Evolutionary conservation across 2,329 filamentous ascomycete genomes (phyloP), one percentile per base, ranked within the genome.

Genomic region (Aspergillus arachidicola): DNA sequence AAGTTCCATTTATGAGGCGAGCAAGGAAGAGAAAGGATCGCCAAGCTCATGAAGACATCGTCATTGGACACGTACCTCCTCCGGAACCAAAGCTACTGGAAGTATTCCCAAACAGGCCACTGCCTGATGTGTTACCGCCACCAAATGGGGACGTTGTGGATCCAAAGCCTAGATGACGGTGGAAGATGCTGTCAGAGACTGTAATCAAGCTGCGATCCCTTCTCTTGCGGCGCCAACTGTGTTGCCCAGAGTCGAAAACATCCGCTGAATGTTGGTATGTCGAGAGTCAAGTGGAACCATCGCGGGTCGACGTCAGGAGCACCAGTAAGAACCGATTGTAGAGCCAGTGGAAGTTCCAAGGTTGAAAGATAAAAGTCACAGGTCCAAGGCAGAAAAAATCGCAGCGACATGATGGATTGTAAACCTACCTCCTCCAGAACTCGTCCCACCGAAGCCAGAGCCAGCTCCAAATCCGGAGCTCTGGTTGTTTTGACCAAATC

Each of bases 401-500:
- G 48, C 51, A 63, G 41, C 58, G 53, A 63, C 23, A 16, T 56
- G 57, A 59, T 60, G 50, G 53, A 65, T 64, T 46, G 63, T 45
- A 45, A 66, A 78, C 76, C 76, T 78, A 78, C 76, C 76, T 78
- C 72, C 72, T 66, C 70, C 69, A 69, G 75, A 71, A 63, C 68
- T 72, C 56, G 73, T 69, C 65, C 70, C 68, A 65, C 75, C 75
- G 61, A 77, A 77, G 16, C 70, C 74, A 72, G 75, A 71, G 64
- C 75, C 75, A 57, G 76, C 69, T 50, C 78, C 78, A 70, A 78
- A 78, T 68, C 72, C 75, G 59, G 75, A 73, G 68, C 73, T 82
- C 78, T 80, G 78, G 74, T 84, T 87, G 66, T 83, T 84, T 72
- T 84, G 83, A 79, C 86, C 86, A 78, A 90, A 89, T 81, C 86